Evolutionary conservation across 2,329 filamentous ascomycete species (phyloP), one percentile per base, ranked within the genome.

Genomic region (Fusarium cicatricum): DNA sequence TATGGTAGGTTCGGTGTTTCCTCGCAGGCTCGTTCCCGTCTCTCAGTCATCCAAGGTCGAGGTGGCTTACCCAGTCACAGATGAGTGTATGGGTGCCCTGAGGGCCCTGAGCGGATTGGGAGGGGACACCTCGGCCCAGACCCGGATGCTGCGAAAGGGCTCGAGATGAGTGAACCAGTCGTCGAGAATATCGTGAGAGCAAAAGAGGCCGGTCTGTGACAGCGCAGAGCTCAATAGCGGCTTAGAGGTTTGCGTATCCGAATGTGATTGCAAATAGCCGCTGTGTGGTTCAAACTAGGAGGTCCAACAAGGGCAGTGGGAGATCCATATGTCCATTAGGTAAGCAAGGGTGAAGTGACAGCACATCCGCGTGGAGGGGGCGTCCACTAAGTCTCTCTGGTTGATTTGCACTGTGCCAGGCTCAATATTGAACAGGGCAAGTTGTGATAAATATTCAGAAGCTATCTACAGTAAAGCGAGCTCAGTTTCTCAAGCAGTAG

Each of bases 241-340:
- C 51, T 40, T 19, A 16, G 29, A 47, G 36, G 40, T 40, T 65
- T 46, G 19, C 38, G 47, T 53, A 62, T 44, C 17, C 36, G 50
- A 48, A 34, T 51, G 59, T 67, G 65, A 64, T 67, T 73, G 68
- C 67, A 32, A 63, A 71, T 72, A 62, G 53, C 59, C 55, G 41
- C 58, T 67, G 55, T 67, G 68, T 67, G 71, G 60, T 68, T 26
- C 23, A 26, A 68, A 69, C 45, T 58, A 51, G 66, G 68, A 70
- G 67, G 65, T 65, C 60, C 40, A 64, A 42, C 42, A 49, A 64
- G 68, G 64, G 68, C 67, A 56, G 42, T 50, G 52, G 46, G 55
- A 29, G 46, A 33, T 48, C 41, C 21, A 37, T 36, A 17, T 5
- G 33, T 8, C 5, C 11, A 33, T 70, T 70, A 68, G 47, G 45